Percentiles rank a stretch among this genome's conserved stretches.
These are phyloP conservation scores for Calocybe indica DNA, from an alignment of 768 basidiomycete genomes.

Conservation along the genomic window DNA sequence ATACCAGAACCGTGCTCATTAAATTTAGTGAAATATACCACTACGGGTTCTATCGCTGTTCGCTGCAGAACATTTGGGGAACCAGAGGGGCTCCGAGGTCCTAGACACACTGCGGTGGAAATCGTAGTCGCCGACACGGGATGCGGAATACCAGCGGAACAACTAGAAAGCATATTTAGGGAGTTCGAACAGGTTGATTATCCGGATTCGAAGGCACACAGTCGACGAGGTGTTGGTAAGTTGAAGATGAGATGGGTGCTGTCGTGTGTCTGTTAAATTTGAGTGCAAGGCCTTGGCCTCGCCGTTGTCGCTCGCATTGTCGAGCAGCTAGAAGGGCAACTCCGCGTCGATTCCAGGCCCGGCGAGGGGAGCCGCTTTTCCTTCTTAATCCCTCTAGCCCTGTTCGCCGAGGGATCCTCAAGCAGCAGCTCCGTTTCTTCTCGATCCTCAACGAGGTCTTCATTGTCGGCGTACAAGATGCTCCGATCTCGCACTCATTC, in stretches of 20 bases:
- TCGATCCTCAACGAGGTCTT: too few relatives aligned
- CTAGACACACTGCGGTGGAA: slow-evolving; percentile 52
- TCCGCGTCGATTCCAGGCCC: slow-evolving; percentile 71
- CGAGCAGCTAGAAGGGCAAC: slow-evolving; percentile 71
- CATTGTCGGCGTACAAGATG: too few relatives aligned
- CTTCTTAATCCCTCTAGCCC: slow-evolving; percentile 58
- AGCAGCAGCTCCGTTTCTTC: background rate
- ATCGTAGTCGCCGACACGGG: slow-evolving; percentile 71
- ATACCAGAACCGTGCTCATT: slow-evolving; percentile 1
- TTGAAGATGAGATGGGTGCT: background rate
- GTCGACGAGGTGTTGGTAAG: slow-evolving; percentile 44
- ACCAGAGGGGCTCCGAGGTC: slow-evolving; percentile 40
- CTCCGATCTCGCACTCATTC: too few relatives aligned
- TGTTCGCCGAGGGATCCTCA: slow-evolving; percentile 22
- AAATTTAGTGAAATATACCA: slow-evolving; percentile 64
- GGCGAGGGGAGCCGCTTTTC: slow-evolving; percentile 67
- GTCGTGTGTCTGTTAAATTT: background rate
- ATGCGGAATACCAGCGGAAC: slow-evolving; percentile 57
- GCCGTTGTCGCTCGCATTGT: slow-evolving; percentile 81
- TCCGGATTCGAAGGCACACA: slow-evolving; percentile 28
- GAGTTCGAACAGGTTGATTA: slow-evolving; percentile 76
- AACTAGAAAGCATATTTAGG: slow-evolving; percentile 72
- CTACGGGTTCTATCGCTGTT: slow-evolving; percentile 53
- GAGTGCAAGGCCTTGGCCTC: slow-evolving; percentile 53
- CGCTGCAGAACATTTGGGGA: slow-evolving; percentile 47